Base-by-base conservation (phyloP, 805 yeast species). In the Ogataea saltuana region DNA sequence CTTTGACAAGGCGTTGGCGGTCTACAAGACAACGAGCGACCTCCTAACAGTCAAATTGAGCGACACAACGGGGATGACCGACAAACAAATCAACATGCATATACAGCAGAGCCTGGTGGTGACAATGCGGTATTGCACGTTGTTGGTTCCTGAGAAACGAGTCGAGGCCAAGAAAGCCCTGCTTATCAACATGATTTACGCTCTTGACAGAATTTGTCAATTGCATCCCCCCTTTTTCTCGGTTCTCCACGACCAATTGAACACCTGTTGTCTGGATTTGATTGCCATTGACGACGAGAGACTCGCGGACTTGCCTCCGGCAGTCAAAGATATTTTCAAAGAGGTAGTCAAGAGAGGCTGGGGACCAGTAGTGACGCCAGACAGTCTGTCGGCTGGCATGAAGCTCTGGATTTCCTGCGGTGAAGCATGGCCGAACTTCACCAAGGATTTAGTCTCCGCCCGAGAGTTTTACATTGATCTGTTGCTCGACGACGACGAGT, bases 391-490 rank as follows among this genome's bases (percentile, higher is more conserved):
- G 3, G 42, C 44, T 6, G 63, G 58, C 41, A 47, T 50, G 26
- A 49, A 45, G 28, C 39, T 60, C 13, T 32, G 55, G 22, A 51
- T 49, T 3, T 41, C 55, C 7, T 51, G 48, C 25, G 50, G 52
- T 4, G 53, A 48, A n/a, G 64, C 57, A 1, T 61, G 65, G 65
- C 63, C 64, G 5, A 45, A 41, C 2, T 61, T 59, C 33, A 37
- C 58, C 4, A 49, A 53, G 28, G 51, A 48, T 16, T 44, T 61
- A 18, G 46, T 56, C 3, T 46, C 53, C 20, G 58, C 62, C 2
- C 49, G 60, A 27, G 61, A 59, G 38, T 26, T 48, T 10, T 55
- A 55, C 25, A 53, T 63, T 8, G 56, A 59, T 32, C 30, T 59
- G 10, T 48, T 60, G 33, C 45, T 60, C n/a, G 50, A 55, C 27